Evolutionary conservation across 768 basidiomycete genomes (phyloP), one percentile per base, ranked within the genome.

Genomic region (Pleurotus citrinopileatus): DNA sequence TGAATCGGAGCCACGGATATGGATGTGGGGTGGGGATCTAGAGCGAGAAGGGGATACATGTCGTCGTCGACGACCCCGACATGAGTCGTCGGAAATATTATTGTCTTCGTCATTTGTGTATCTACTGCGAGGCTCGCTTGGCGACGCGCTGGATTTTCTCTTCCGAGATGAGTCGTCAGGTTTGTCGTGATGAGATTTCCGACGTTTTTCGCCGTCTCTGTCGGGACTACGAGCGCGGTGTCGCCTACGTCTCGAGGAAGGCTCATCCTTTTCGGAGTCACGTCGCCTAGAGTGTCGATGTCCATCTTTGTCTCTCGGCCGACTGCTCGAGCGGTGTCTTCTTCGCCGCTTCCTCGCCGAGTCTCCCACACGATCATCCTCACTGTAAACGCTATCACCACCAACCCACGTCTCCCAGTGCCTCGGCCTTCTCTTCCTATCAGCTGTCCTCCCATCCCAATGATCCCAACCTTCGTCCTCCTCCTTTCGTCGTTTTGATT

Each of bases 351-450:
- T 55, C 28, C 53, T 56, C 22, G 62, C 56, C 37, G 53, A 37
- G 3, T 59, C 62, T 2, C 61, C 63, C 25, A 71, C 60, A 55
- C 61, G 62, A 57, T 70, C 69, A 1, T 65, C 66, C 2, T 70
- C 69, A n/a, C 32, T 51, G 19, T 4, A 10, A 51, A 36, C 29
- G 34, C 29, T 51, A 19, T 51, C 48, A 36, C 68, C 67, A 15
- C 72, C 75, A 53, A 74, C 75, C 73, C 74, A 74, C 23, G 70
- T 74, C 59, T 81, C 82, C 77, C 81, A 78, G 50, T 78, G 72
- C 57, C 78, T 62, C 13, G 57, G 63, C 50, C 76, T 76, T 55
- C 74, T 72, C 62, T 74, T 79, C 46, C 79, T 68, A 44, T 78
- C 75, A 6, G 66, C 76, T 0, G 71, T 75, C 65, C 82, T 61